phyloP scores from a whole-genome alignment of 768 basidiomycete species.

The Sistotremastrum niveocremeum region DNA sequence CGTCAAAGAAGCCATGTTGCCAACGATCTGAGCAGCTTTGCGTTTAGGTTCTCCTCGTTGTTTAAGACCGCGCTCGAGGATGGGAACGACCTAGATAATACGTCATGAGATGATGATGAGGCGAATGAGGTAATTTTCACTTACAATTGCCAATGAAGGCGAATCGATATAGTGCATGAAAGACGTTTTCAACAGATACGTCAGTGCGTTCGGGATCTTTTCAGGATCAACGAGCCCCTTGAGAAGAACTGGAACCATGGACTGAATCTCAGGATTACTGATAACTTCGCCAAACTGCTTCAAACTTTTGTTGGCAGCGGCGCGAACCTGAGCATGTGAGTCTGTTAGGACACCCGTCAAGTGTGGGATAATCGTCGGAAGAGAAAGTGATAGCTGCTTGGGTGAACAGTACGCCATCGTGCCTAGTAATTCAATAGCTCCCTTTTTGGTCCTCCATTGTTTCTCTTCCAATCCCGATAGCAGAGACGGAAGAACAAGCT shows the following conservation, averaged over 20 bases:
- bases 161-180: constrained; percentile 98
- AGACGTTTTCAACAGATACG: constrained; percentile 81
- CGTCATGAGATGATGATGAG: constrained; percentile 1
- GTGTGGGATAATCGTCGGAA: constrained; percentile 95
- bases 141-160: constrained; percentile 82
- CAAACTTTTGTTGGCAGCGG: constrained; percentile 86
- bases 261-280: constrained; percentile 92
- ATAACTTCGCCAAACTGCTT: constrained; percentile 99
- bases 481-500: constrained; percentile 82
- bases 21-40: constrained; percentile 93
- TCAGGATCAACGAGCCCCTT: constrained; percentile 93
- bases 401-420: constrained; percentile 99
- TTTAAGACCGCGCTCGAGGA: constrained; percentile 82
- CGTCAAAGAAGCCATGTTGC: constrained; percentile 86
- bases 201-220: constrained; percentile 75
- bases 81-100: constrained; percentile 65
- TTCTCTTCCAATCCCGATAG: constrained; percentile 91
- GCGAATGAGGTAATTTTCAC: constrained; percentile 13
- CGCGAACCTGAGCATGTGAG: constrained; percentile 90
- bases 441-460: constrained; percentile 96
- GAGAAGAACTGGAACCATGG: constrained; percentile 75
- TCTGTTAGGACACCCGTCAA: constrained; percentile 91
- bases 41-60: constrained; percentile 91
- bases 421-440: constrained; percentile 90
- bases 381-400: constrained; percentile 81